Base-by-base conservation (phyloP, 177 flowering plant genomes). In the Tripterygium wilfordii region DNA sequence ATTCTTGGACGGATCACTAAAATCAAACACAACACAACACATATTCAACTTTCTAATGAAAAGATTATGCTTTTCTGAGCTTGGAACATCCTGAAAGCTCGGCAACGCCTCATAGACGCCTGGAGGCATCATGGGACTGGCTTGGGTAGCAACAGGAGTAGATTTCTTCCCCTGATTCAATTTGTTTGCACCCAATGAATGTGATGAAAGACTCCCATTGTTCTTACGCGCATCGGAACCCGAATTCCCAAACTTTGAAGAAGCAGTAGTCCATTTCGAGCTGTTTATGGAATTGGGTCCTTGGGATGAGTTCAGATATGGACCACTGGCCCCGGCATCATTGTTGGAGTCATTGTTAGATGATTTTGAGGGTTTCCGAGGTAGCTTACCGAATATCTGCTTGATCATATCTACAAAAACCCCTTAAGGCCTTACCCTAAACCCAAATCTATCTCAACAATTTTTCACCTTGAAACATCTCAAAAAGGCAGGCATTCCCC, bases 21-120 rank as follows among this genome's bases (percentile, higher is more conserved):
- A 85, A 67, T 85, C 88, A 60, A 85, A 85, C 53, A 83, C 62
- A 25, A 82, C 71, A 51, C 81, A 79, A 26, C 91, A 86, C 81
- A 79, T 64, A 24, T 64, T 72, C 71, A 86, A 50, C 72, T 86
- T 86, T 71, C 62, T 62, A 10, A 77, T 66, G 32, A 86, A 77
- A n/a, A 84, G 67, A 66, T 66, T 76, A 24, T 63, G 86, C 76
- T 75, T 83, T 58, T 86, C 95, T 0, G 88, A 56, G 56, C 55
- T 77, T 1, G 88, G 77, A 42, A 84, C 95, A 35, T 83, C 88
- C 10, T 85, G 56, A 51, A 84, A 82, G 54, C 81, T 69, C 1
- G 85, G 96, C 58, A 84, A 57, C 14, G 81, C 72, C 58, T 84
- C 89, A 37, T 80, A 83, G 1, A 47, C 53, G 6, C 55, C 60